A percentile compares a stretch with the other conserved stretches of the same genome.
Evolutionary conservation across 305 asterid genomes (phyloP).

Genomic region (Euphrasia arctica): DNA sequence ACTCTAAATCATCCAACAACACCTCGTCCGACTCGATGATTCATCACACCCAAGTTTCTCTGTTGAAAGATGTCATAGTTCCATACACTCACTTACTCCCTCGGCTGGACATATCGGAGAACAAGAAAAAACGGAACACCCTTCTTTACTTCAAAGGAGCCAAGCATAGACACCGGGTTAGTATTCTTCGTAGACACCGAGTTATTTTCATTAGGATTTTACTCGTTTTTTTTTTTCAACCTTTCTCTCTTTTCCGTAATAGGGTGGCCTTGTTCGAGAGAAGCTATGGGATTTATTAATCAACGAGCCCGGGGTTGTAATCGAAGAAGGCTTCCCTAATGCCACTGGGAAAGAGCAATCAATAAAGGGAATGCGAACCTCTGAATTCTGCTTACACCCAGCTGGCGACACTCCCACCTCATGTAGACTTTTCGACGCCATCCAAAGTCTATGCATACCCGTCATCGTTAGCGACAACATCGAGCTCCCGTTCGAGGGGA

Average conservation of each 20-base stretch:
- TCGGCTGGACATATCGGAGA: slow-evolving; percentile 49
- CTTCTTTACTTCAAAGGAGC: slow-evolving; percentile 98
- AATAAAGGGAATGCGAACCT: slow-evolving; percentile 85
- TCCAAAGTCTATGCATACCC: slow-evolving; percentile 92
- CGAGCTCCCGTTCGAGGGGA: slow-evolving; percentile 98
- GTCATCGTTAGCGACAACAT: slow-evolving; percentile 81
- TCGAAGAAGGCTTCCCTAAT: slow-evolving; percentile 96
- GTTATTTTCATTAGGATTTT: background rate
- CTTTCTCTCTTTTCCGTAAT: slow-evolving; percentile 23
- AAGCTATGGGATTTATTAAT: slow-evolving; percentile 79
- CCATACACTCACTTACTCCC: slow-evolving; percentile 95
- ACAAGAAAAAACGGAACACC: slow-evolving; percentile 43
- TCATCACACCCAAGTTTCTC: slow-evolving; percentile 83
- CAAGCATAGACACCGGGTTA: slow-evolving; percentile 91
- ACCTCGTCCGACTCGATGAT: slow-evolving; percentile 51
- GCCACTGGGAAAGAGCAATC: slow-evolving; percentile 92
- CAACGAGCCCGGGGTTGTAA: slow-evolving; percentile 57
- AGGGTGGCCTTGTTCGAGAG: slow-evolving; percentile 92
- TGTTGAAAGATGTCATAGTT: slow-evolving; percentile 85
- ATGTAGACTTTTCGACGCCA: slow-evolving; percentile 90
- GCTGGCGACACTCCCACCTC: slow-evolving; percentile 98
- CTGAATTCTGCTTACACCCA: slow-evolving; percentile 95
- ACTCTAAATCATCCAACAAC: slow-evolving; percentile 50
- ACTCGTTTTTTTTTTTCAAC: background rate
- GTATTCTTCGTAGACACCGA: slow-evolving; percentile 23